Conservation (phyloP, 73 alveolate species). For the Uronychia setigera region DNA sequence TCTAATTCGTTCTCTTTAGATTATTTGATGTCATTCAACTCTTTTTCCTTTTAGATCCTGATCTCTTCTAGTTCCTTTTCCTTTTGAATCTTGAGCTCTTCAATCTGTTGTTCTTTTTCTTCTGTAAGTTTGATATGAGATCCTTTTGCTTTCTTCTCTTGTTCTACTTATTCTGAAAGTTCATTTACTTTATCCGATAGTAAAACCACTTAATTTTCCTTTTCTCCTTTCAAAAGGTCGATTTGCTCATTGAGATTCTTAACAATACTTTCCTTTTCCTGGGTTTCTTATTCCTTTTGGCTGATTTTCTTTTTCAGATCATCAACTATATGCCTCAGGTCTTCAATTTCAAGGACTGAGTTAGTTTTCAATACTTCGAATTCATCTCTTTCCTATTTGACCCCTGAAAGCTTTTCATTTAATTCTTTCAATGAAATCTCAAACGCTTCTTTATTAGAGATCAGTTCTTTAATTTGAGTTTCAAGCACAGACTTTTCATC, state of each 20-base stretch:
- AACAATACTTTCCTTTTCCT: neutral
- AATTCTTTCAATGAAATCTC: neutral
- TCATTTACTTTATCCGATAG: neutral
- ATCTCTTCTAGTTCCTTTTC: slow-evolving; percentile 23
- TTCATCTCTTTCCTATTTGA: neutral
- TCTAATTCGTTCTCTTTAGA: slow-evolving; percentile 24
- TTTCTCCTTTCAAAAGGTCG: neutral
- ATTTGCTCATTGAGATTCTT: neutral
- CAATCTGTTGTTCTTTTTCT: neutral
- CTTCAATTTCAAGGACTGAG: neutral
- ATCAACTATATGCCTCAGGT: neutral
- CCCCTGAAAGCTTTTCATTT: neutral
- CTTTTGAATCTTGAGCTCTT: neutral
- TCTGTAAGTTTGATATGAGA: neutral
- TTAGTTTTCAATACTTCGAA: neutral
- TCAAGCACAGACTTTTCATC: neutral
- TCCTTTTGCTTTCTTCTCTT: neutral
- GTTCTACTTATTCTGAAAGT: neutral
- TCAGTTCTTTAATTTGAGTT: neutral
- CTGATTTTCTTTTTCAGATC: slow-evolving; percentile 5
- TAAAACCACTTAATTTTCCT: neutral
- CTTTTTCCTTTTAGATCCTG: slow-evolving; percentile 11
- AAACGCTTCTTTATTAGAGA: neutral
- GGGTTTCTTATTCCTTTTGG: slow-evolving; percentile 8
- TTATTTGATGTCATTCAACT: slow-evolving; percentile 3